Conservation (phyloP, 2,329 filamentous ascomycete genomes). For the Ceratocystiopsis minuta region DNA sequence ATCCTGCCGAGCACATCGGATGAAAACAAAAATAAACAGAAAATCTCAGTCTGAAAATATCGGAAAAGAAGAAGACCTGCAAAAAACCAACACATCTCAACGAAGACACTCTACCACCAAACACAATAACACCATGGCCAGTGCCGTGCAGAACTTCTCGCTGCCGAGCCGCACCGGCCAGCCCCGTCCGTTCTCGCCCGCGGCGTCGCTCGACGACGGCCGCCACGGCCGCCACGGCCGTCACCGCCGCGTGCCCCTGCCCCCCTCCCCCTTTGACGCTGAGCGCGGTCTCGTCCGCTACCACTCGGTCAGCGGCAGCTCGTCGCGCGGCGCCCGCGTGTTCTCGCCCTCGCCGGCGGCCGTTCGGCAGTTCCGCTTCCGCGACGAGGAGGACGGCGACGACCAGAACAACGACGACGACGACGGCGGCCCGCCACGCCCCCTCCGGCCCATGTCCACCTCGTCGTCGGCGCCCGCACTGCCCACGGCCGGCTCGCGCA, state of each 20-base stretch:
- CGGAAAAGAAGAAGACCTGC: too few relatives aligned
- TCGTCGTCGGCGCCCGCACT: conserved; percentile 8
- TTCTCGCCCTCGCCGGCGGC: conserved; percentile 1
- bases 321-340: background rate
- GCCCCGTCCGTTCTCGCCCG: conserved; percentile 3
- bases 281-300: too few relatives aligned
- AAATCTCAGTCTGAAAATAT: too few relatives aligned
- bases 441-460: conserved; percentile 6
- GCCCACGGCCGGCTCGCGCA: background rate
- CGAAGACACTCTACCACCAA: background rate
- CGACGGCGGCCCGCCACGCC: background rate
- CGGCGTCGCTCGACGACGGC: background rate
- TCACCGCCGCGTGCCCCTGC: too few relatives aligned
- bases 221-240: background rate
- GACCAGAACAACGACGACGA: background rate
- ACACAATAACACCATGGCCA: too few relatives aligned
- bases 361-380: conserved; percentile 3
- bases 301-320: background rate
- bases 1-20: too few relatives aligned
- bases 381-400: background rate
- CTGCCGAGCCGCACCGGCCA: conserved; percentile 4
- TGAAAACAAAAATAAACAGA: too few relatives aligned
- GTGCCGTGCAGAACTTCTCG: conserved; percentile 7
- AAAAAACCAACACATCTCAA: background rate
- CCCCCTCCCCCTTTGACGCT: too few relatives aligned